phyloP scores from a whole-genome alignment of 768 basidiomycete genomes.

The Crucibulum laeve region DNA sequence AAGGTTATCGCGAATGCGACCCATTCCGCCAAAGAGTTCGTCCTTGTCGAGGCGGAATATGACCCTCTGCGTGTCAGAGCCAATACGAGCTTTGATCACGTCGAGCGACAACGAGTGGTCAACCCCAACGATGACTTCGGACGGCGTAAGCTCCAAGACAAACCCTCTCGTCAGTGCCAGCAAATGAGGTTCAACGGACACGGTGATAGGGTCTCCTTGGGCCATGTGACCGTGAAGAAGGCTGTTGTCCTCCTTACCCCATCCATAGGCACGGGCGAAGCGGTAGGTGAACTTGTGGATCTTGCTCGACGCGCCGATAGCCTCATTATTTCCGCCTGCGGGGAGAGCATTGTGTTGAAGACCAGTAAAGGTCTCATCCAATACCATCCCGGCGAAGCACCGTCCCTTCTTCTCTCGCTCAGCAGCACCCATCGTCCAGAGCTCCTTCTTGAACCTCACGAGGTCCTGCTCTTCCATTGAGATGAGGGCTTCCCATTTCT shows the following conservation, averaged over 20 bases:
- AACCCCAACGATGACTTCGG: slow-evolving; percentile 69
- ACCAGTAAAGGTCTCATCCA: slow-evolving; percentile 43
- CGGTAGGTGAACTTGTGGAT: slow-evolving; percentile 80
- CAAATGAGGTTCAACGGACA: slow-evolving; percentile 87
- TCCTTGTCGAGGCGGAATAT: slow-evolving; percentile 92
- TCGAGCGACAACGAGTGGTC: slow-evolving; percentile 69
- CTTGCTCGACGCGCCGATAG: slow-evolving; percentile 35
- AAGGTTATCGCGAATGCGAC: slow-evolving; percentile 85
- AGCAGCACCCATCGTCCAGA: slow-evolving; percentile 86
- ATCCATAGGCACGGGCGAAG: slow-evolving; percentile 38
- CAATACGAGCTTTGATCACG: slow-evolving; percentile 29
- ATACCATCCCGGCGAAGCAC: slow-evolving; percentile 79
- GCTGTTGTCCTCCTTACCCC: slow-evolving; percentile 13
- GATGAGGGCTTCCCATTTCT: slow-evolving; percentile 84
- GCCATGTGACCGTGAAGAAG: slow-evolving; percentile 78
- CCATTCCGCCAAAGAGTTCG: slow-evolving; percentile 84
- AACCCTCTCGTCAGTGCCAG: slow-evolving; percentile 82
- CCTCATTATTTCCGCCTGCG: slow-evolving; percentile 5
- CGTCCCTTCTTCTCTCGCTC: slow-evolving; percentile 81
- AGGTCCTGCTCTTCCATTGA: slow-evolving; percentile 85
- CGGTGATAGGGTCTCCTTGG: slow-evolving; percentile 75
- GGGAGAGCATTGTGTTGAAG: slow-evolving; percentile 10
- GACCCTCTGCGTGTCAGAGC: slow-evolving; percentile 16
- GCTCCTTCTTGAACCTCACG: slow-evolving; percentile 78
- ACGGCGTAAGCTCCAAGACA: slow-evolving; percentile 65